Evolutionary conservation across 1,284 basidiomycete genomes (phyloP).

Genomic region (Laetiporus sulphureus): DNA sequence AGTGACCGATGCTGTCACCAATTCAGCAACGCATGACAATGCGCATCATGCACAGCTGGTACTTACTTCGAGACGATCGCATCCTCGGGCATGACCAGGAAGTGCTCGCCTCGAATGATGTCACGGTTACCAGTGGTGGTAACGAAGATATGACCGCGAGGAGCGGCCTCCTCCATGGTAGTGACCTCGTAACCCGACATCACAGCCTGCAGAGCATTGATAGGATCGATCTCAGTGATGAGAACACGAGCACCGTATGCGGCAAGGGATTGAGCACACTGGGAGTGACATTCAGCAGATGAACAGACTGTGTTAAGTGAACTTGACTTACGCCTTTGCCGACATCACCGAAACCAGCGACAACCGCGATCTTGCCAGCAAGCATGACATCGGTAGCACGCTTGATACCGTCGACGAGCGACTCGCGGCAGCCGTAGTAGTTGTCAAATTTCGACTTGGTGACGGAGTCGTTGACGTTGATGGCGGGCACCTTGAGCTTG

Average conservation of each 20-base stretch:
- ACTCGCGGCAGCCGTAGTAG: slow-evolving; percentile 98
- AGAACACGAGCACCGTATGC: slow-evolving; percentile 96
- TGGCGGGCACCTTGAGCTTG: slow-evolving; percentile 95
- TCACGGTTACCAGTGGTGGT: slow-evolving; percentile 99
- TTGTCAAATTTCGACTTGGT: slow-evolving; percentile 99
- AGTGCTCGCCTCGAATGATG: slow-evolving; percentile 94
- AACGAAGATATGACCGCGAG: slow-evolving; percentile 89
- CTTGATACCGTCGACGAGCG: slow-evolving; percentile 99
- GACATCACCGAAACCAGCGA: slow-evolving; percentile 98
- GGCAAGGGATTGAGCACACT: slow-evolving; percentile 97
- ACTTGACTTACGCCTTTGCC: slow-evolving; percentile 84
- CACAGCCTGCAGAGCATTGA: slow-evolving; percentile 98
- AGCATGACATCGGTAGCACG: slow-evolving; percentile 99
- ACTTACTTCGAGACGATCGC: slow-evolving; percentile 96
- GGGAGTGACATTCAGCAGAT: slow-evolving; percentile 8
- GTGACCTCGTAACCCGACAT: slow-evolving; percentile 99
- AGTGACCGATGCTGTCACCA: slow-evolving; percentile 82
- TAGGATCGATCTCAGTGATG: slow-evolving; percentile 98
- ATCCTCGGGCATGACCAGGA: slow-evolving; percentile 93
- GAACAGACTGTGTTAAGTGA: not conserved
- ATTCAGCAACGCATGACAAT: slow-evolving; percentile 8
- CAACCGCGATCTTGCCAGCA: slow-evolving; percentile 98
- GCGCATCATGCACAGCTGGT: not conserved
- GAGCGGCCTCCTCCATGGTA: slow-evolving; percentile 96
- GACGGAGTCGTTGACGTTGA: slow-evolving; percentile 99